A percentile compares a stretch with the other conserved stretches of the same genome.
Conservation (phyloP, 345 rosid genomes). For the Eutrema heterophyllum region DNA sequence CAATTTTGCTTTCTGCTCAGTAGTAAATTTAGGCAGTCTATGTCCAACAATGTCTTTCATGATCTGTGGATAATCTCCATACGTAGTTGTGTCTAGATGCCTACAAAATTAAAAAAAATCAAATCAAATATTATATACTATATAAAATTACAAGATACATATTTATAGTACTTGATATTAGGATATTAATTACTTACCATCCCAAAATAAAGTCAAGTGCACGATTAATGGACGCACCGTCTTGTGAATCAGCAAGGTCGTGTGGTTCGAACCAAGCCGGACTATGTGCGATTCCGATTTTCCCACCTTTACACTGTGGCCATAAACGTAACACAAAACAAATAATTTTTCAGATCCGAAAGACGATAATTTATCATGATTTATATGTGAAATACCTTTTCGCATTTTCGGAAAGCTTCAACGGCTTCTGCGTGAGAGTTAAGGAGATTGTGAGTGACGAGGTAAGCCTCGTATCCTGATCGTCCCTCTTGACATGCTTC, state of each 20-base stretch:
- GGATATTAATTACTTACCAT: neutral
- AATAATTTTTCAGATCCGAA: neutral
- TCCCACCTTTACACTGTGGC: neutral
- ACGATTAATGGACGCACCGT: neutral
- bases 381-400: neutral
- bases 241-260: neutral
- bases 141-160: neutral
- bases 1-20: slow-evolving; percentile 21
- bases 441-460: neutral
- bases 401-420: neutral
- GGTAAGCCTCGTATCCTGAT: neutral
- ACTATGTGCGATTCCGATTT: slow-evolving; percentile 16
- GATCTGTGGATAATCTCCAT: slow-evolving; percentile 35
- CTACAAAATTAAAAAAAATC: slow-evolving; percentile 17
- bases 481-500: neutral
- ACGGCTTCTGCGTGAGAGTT: neutral
- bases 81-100: slow-evolving; percentile 30
- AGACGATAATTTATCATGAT: neutral
- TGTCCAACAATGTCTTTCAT: slow-evolving; percentile 33
- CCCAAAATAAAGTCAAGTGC: slow-evolving; percentile 20
- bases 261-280: slow-evolving; percentile 28
- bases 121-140: neutral
- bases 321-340: neutral
- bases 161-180: neutral
- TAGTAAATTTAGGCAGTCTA: slow-evolving; percentile 35